These are phyloP conservation scores for Claviceps monticola DNA, from an alignment of 2,329 filamentous ascomycete genomes.

Conservation along the genomic window DNA sequence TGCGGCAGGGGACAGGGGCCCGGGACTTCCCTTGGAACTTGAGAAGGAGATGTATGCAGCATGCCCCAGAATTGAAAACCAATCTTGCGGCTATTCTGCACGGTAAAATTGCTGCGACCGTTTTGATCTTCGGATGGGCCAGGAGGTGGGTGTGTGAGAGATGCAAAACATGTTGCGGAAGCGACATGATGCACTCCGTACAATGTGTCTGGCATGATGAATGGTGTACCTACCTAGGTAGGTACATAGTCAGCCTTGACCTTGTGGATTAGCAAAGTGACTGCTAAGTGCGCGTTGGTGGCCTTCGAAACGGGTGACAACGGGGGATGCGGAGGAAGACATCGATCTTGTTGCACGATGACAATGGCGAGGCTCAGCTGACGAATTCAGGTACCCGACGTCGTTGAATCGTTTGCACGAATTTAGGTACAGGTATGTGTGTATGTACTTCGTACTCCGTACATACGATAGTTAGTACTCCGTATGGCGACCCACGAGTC, in stretches of 20 bases:
- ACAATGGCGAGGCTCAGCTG: neutral
- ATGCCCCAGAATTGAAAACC: constrained; percentile 1
- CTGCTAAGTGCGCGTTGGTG: neutral
- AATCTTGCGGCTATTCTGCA: constrained; percentile 4
- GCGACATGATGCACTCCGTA: neutral
- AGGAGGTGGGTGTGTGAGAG: neutral
- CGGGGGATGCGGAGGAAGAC: no score
- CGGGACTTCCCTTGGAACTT: neutral
- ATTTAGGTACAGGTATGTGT: no score
- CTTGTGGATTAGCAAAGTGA: neutral
- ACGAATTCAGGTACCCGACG: neutral
- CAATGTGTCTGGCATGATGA: neutral
- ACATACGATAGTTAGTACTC: no score
- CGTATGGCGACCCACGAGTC: neutral
- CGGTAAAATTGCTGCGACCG: constrained; percentile 3
- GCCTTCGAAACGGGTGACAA: neutral
- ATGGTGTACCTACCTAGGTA: neutral
- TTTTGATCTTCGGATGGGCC: neutral
- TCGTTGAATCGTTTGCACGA: no score
- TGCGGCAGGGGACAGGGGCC: neutral
- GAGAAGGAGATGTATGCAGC: neutral
- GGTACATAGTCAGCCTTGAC: neutral
- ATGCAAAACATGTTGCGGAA: neutral
- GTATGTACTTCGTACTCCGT: no score
- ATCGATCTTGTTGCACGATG: neutral